Evolutionary conservation across 1,284 basidiomycete species (phyloP).

Genomic region (Cutaneotrichosporon daszewskae): DNA sequence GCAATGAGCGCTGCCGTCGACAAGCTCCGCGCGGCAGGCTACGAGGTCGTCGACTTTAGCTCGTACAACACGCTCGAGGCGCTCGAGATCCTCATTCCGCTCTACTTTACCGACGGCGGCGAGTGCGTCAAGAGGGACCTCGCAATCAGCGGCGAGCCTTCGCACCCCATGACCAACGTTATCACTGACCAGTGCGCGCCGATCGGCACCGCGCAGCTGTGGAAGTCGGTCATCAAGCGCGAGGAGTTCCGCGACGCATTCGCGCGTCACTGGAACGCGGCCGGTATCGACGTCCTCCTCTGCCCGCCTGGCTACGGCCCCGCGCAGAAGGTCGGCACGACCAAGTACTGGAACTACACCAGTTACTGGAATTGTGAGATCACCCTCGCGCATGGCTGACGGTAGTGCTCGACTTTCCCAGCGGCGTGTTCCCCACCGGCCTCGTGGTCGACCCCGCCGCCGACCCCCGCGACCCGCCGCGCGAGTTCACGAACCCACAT

Average conservation of each 20-base stretch:
- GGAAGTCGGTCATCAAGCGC: conserved; percentile 10
- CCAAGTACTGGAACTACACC: conserved; percentile 53
- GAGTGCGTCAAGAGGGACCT: conserved; percentile 18
- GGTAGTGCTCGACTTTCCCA: conserved; percentile 62
- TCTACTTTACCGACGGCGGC: conserved; percentile 38
- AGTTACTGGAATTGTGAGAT: conserved; percentile 63
- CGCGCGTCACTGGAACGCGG: conserved; percentile 22
- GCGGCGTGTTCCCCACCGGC: conserved; percentile 61
- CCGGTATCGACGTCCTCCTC: conserved; percentile 38
- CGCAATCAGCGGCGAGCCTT: conserved; percentile 25
- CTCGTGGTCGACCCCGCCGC: conserved; percentile 45
- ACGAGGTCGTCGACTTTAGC: conserved; percentile 24
- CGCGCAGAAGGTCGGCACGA: conserved; percentile 33
- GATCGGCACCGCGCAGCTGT: not conserved
- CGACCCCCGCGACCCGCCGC: conserved; percentile 60
- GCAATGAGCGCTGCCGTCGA: conserved; percentile 35
- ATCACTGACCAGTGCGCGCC: not conserved
- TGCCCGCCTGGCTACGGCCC: conserved; percentile 35
- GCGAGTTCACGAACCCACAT: conserved; percentile 39
- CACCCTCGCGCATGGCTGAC: no score
- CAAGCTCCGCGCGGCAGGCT: conserved; percentile 23
- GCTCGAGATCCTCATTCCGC: conserved; percentile 21
- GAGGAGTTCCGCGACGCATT: conserved; percentile 31
- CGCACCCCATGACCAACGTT: conserved; percentile 14
- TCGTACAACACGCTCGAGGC: conserved; percentile 23